A percentile compares a stretch with the other conserved stretches of the same genome.
These are phyloP conservation scores for Boletus bicolor DNA, from an alignment of 768 basidiomycete genomes.

Conservation along the genomic window DNA sequence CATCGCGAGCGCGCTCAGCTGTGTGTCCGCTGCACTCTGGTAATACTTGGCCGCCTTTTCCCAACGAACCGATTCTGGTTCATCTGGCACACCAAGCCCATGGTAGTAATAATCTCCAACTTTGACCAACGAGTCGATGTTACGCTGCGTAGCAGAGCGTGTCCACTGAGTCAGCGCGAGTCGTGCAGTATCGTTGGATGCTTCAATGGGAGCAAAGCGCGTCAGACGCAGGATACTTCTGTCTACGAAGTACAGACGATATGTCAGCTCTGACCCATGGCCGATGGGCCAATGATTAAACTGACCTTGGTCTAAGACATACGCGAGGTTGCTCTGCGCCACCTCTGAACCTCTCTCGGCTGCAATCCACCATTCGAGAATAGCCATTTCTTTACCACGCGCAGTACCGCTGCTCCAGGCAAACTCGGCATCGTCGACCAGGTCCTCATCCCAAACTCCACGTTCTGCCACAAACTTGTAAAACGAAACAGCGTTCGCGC, in stretches of 20 bases:
- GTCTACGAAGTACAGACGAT: slow-evolving; percentile 40
- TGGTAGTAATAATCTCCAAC: slow-evolving; percentile 97
- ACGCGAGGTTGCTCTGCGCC: slow-evolving; percentile 95
- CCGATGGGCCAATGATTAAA: slow-evolving; percentile 26
- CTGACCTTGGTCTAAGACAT: slow-evolving; percentile 85
- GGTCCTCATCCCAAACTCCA: slow-evolving; percentile 82
- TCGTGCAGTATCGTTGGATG: slow-evolving; percentile 78
- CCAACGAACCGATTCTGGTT: slow-evolving; percentile 59
- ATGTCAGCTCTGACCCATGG: slow-evolving; percentile 28
- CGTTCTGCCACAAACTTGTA: slow-evolving; percentile 91
- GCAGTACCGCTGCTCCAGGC: slow-evolving; percentile 70
- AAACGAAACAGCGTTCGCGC: slow-evolving; percentile 88
- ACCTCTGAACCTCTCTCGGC: slow-evolving; percentile 90
- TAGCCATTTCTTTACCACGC: slow-evolving; percentile 74
- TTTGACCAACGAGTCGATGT: slow-evolving; percentile 96
- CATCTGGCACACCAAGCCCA: slow-evolving; percentile 75
- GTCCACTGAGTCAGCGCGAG: slow-evolving; percentile 92
- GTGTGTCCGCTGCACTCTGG: slow-evolving; percentile 90
- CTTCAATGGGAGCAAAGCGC: slow-evolving; percentile 63
- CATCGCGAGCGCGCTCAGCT: slow-evolving; percentile 90
- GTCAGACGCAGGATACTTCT: slow-evolving; percentile 66
- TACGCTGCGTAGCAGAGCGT: slow-evolving; percentile 88
- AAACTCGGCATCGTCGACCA: slow-evolving; percentile 75
- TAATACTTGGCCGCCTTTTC: slow-evolving; percentile 95
- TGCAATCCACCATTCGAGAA: slow-evolving; percentile 93